These are phyloP conservation scores for Pelagophyceae sp. DNA, from an alignment of 352 stramenopile species.

Conservation along the genomic window DNA sequence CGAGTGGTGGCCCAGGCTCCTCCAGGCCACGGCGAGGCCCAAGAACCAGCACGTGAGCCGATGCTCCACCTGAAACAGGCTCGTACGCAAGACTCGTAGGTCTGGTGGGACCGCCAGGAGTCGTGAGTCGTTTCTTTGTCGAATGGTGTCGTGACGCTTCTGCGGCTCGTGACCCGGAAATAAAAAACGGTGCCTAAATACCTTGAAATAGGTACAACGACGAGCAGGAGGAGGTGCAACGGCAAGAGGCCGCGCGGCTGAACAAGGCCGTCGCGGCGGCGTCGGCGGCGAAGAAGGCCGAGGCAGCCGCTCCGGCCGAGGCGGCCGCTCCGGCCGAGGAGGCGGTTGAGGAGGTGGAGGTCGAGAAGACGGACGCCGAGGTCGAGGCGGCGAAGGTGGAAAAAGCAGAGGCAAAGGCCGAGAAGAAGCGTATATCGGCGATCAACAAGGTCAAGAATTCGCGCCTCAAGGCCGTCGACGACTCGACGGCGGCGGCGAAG, in stretches of 20 bases:
- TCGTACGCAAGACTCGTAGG: conserved; percentile 39
- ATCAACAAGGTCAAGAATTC: background rate
- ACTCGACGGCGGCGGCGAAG: too few species aligned
- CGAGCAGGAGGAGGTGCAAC: conserved; percentile 9
- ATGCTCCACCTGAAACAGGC: conserved; percentile 23
- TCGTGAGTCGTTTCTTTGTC: too few species aligned
- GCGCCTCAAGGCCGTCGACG: background rate
- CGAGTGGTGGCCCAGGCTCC: conserved; percentile 31
- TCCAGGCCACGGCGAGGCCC: conserved; percentile 28
- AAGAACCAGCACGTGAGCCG: conserved; percentile 39
- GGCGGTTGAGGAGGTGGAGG: conserved; percentile 9
- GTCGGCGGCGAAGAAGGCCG: background rate
- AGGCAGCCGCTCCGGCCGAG: too few species aligned
- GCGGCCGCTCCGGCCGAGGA: too few species aligned
- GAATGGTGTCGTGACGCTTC: too few species aligned
- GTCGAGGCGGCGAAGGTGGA: background rate
- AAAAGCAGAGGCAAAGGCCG: too few species aligned
- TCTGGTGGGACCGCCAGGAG: conserved; percentile 41
- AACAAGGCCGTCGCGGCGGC: background rate
- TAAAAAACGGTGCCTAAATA: too few species aligned
- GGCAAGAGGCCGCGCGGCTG: background rate
- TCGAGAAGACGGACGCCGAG: background rate
- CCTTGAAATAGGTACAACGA: too few species aligned
- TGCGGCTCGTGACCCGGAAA: too few species aligned
- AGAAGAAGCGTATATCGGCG: background rate